These are phyloP conservation scores for Nothopassalora personata DNA, from an alignment of 2,329 filamentous ascomycete species.

Conservation along the genomic window DNA sequence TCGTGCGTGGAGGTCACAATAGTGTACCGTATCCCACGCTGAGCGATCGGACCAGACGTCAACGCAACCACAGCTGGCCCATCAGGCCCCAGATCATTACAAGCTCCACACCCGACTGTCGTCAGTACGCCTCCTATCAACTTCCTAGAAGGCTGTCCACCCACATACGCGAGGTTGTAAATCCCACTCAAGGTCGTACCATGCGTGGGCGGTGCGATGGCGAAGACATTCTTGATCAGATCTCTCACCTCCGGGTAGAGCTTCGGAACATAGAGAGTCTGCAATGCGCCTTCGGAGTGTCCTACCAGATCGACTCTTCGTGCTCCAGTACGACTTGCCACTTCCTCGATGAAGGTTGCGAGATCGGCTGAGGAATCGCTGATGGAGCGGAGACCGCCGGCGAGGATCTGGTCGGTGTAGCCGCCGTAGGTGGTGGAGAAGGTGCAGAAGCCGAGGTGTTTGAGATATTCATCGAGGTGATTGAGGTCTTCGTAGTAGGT, in stretches of 20 bases:
- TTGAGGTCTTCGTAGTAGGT: slow-evolving; percentile 27
- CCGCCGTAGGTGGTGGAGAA: slow-evolving; percentile 24
- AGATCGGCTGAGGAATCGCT: slow-evolving; percentile 16
- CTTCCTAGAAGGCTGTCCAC: slow-evolving; percentile 14
- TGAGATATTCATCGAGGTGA: slow-evolving; percentile 18
- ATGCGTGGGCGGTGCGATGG: slow-evolving; percentile 24
- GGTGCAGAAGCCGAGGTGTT: slow-evolving; percentile 19
- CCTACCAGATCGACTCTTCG: slow-evolving; percentile 21
- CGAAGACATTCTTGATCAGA: slow-evolving; percentile 19
- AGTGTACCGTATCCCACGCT: slow-evolving; percentile 12
- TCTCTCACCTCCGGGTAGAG: slow-evolving; percentile 12
- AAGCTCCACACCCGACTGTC: slow-evolving; percentile 19
- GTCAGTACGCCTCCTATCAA: slow-evolving; percentile 12
- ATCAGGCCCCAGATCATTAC: slow-evolving; percentile 14
- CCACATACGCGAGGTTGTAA: slow-evolving; percentile 18
- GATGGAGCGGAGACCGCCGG: slow-evolving; percentile 22
- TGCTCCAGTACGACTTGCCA: slow-evolving; percentile 15
- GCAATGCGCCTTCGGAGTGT: slow-evolving; percentile 25
- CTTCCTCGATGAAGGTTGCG: slow-evolving; percentile 17
- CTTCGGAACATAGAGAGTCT: slow-evolving; percentile 21
- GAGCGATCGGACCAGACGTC: slow-evolving; percentile 11
- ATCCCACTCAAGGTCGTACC: slow-evolving; percentile 20
- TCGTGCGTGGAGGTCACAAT: slow-evolving; percentile 12
- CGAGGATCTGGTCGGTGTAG: slow-evolving; percentile 16
- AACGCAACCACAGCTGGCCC: slow-evolving; percentile 1